phyloP scores from a whole-genome alignment of 768 basidiomycete species.

The Ramaria rubella region DNA sequence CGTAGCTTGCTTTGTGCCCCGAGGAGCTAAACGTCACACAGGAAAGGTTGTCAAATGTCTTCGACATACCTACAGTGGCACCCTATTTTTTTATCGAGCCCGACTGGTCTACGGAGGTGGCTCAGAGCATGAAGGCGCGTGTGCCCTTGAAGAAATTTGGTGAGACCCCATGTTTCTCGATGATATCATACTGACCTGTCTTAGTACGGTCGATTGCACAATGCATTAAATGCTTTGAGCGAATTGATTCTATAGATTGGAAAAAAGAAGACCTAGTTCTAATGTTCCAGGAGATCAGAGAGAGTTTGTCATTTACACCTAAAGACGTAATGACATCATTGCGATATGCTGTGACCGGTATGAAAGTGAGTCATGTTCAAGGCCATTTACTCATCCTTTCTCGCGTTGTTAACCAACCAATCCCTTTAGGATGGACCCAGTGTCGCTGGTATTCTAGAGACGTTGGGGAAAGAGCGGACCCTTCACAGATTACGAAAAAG shows the following conservation, averaged over 20 bases:
- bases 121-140: slow-evolving; percentile 43
- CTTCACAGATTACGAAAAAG: background rate
- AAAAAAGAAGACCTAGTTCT: slow-evolving; percentile 30
- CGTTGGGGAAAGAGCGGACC: slow-evolving; percentile 5
- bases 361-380: slow-evolving; percentile 53
- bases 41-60: slow-evolving; percentile 65
- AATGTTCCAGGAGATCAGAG: slow-evolving; percentile 40
- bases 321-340: slow-evolving; percentile 66
- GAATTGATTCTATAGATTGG: slow-evolving; percentile 1
- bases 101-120: slow-evolving; percentile 47
- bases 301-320: slow-evolving; percentile 32
- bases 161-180: slow-evolving; percentile 21
- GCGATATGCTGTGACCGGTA: slow-evolving; percentile 73
- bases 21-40: slow-evolving; percentile 21
- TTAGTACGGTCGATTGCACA: background rate
- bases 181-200: background rate
- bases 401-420: background rate
- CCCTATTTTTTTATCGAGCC: slow-evolving; percentile 79
- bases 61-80: slow-evolving; percentile 60
- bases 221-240: slow-evolving; percentile 11
- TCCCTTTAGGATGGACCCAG: slow-evolving; percentile 1
- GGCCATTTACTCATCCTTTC: background rate
- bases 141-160: slow-evolving; percentile 40
- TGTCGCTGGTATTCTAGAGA: slow-evolving; percentile 4
- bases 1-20: background rate